These are phyloP conservation scores for Ustilago vetiveriae DNA, from an alignment of 1,284 basidiomycete species.

Conservation along the genomic window DNA sequence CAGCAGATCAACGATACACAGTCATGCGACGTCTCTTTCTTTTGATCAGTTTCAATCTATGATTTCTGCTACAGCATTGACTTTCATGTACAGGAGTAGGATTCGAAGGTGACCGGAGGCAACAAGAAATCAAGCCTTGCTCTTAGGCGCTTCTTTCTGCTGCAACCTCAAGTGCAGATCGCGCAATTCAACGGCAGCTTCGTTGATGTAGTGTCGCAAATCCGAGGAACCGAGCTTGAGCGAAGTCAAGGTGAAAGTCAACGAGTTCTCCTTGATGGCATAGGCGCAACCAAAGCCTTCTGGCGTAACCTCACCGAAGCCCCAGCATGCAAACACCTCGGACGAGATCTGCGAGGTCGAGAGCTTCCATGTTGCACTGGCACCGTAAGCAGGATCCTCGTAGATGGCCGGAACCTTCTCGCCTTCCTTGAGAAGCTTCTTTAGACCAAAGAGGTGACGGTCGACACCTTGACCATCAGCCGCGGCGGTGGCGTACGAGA, in stretches of 20 bases:
- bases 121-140: constrained; percentile 7
- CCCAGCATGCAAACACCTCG: constrained; percentile 90
- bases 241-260: constrained; percentile 93
- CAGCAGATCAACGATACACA: too few relatives aligned
- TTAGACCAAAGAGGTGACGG: constrained; percentile 90
- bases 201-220: constrained; percentile 67
- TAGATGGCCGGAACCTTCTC: constrained; percentile 83
- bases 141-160: constrained; percentile 37
- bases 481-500: constrained; percentile 87
- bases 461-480: constrained; percentile 95
- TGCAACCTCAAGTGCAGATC: constrained; percentile 61
- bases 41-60: too few relatives aligned
- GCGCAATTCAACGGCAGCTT: constrained; percentile 65
- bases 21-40: too few relatives aligned
- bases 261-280: constrained; percentile 84
- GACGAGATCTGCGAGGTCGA: constrained; percentile 88
- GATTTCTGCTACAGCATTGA: background rate
- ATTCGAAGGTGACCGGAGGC: too few relatives aligned
- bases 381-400: constrained; percentile 77
- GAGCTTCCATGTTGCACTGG: constrained; percentile 87
- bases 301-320: constrained; percentile 88
- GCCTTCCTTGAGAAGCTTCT: constrained; percentile 79
- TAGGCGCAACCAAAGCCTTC: constrained; percentile 95
- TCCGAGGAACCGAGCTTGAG: constrained; percentile 73
- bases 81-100: background rate